phyloP scores from a whole-genome alignment of 1,139 yeast species.

The Hyphopichia pseudoburtonii region DNA sequence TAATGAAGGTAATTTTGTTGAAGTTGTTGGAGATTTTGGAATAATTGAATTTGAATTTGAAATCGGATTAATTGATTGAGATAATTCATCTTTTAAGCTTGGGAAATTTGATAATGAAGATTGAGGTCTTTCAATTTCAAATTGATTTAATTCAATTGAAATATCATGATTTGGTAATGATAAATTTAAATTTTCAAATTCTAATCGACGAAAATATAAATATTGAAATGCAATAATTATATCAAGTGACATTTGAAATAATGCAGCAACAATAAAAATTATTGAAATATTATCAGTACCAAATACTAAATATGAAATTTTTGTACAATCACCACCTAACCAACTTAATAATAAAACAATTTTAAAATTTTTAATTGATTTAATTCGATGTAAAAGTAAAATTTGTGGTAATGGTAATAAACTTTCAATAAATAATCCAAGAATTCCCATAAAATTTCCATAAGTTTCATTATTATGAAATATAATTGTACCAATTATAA shows the following conservation, averaged over 20 bases:
- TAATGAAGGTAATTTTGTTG: neutral
- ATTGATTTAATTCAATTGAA: neutral
- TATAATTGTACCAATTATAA: conserved; percentile 45
- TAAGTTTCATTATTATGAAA: conserved; percentile 41
- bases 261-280: conserved; percentile 73
- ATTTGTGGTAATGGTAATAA: conserved; percentile 87
- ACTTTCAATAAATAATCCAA: conserved; percentile 79
- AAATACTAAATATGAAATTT: conserved; percentile 66
- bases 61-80: too few relatives aligned
- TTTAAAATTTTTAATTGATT: conserved; percentile 77
- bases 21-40: neutral
- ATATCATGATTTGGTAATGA: conserved; percentile 1
- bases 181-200: conserved; percentile 7
- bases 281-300: conserved; percentile 71
- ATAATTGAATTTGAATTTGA: neutral
- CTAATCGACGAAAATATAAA: conserved; percentile 46
- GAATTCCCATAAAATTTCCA: conserved; percentile 64
- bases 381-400: conserved; percentile 63
- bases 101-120: too few relatives aligned
- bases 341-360: conserved; percentile 73
- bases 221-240: conserved; percentile 75
- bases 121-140: too few relatives aligned
- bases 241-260: conserved; percentile 79
- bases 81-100: too few relatives aligned
- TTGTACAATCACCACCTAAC: conserved; percentile 85